Evolutionary conservation across 2,329 filamentous ascomycete species (phyloP), one percentile per base, ranked within the genome.

Genomic region (Cordyceps cicadae): DNA sequence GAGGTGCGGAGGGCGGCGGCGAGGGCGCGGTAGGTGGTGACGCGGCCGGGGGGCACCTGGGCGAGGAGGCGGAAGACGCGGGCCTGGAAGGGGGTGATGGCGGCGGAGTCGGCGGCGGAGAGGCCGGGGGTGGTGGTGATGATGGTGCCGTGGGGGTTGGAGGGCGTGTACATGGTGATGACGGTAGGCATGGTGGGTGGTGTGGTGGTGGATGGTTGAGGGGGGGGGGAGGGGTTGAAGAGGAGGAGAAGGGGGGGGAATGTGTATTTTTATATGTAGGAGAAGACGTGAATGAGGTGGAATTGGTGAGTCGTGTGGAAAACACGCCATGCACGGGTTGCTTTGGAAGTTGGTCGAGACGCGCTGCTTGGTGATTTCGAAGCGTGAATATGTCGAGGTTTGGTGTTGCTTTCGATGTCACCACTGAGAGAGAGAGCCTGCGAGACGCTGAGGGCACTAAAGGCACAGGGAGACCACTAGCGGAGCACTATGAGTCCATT

Each of bases 371-470:
- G 19, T 29, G 58, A 60, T 60, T 60, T 49, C 58, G 50, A 54
- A 60, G 58, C 58, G 51, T 60, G 58, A 60, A 60, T 54, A 54
- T 48, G 41, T 32, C 17, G n/a, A 1, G 19, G 14, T 15, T 49
- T 60, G 58, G 58, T 60, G 58, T 60, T 60, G 58, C 58, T 60
- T 54, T 60, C 45, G 24, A 60, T 60, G 51, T 60, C 32, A 41
- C 12, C 37, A 17, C 15, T 17, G 37, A 14, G 15, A 5, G 17
- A 5, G 17, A 37, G 9, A 34, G 11, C 32, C 24, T 24, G n/a
- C n/a, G 24, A 24, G 24, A 24, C 3, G 24, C 24, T 24, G 24
- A 4, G 24, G 24, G 24, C 24, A 24, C 24, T 24, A 4, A 24
- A 4, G 4, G 24, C 24, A 24, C 24, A 3, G 24, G 4, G 24